Evolutionary conservation across 2,329 filamentous ascomycete genomes (phyloP).

Genomic region (Akanthomyces uredinophilus): DNA sequence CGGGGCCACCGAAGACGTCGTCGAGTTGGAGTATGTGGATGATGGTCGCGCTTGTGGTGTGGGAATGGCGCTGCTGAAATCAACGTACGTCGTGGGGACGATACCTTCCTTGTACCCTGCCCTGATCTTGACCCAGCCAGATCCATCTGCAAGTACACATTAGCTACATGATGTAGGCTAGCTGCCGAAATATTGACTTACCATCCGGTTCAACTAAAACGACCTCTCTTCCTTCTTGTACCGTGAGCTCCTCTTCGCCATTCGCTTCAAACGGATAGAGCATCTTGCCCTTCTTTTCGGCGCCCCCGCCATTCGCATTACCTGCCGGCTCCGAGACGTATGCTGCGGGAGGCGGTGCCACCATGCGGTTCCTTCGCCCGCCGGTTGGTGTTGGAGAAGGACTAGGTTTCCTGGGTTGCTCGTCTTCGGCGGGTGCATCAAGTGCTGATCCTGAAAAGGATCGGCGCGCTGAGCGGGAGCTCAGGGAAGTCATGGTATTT

Average conservation of each 20-base stretch:
- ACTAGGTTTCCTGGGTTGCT: constrained; percentile 8
- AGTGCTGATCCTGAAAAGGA: constrained; percentile 62
- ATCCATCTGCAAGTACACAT: constrained; percentile 61
- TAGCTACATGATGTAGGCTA: constrained; percentile 14
- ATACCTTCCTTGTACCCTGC: constrained; percentile 72
- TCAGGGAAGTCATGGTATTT: constrained; percentile 86
- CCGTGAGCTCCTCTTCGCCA: constrained; percentile 74
- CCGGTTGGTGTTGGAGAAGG: constrained; percentile 11
- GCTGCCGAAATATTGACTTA: constrained; percentile 42
- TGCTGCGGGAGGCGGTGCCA: constrained; percentile 79
- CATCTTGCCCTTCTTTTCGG: constrained; percentile 69
- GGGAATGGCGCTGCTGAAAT: constrained; percentile 49
- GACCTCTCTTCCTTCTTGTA: constrained; percentile 75
- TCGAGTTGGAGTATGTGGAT: constrained; percentile 73
- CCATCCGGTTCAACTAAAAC: constrained; percentile 79
- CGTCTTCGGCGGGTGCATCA: constrained; percentile 19
- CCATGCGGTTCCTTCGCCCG: constrained; percentile 61
- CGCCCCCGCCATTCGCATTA: constrained; percentile 38
- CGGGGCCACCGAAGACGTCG: constrained; percentile 29
- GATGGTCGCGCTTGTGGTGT: constrained; percentile 55
- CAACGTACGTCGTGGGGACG: constrained; percentile 82
- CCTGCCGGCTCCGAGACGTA: constrained; percentile 67
- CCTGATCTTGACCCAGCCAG: constrained; percentile 85
- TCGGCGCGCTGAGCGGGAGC: constrained; percentile 74
- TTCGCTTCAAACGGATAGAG: constrained; percentile 78